A percentile compares a stretch with the other conserved stretches of the same genome.
Evolutionary conservation across 768 basidiomycete genomes (phyloP).

Genomic region (Candolleomyces aberdarensis): DNA sequence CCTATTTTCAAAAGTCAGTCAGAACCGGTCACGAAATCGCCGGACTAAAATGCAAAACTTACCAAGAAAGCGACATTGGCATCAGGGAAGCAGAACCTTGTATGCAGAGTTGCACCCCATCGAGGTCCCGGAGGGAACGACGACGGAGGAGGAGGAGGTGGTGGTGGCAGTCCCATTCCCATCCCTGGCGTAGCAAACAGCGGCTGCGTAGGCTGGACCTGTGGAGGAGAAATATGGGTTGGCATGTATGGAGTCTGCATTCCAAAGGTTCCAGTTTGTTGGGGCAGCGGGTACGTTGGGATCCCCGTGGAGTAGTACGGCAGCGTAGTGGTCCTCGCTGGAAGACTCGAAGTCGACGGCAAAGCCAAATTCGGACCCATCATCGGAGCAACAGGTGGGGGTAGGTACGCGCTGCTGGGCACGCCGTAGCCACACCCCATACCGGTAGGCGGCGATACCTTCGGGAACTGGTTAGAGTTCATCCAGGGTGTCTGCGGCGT

Average conservation of each 20-base stretch:
- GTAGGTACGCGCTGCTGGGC: background rate
- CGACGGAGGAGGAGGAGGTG: background rate
- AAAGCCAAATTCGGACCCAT: background rate
- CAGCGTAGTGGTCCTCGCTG: background rate
- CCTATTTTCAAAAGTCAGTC: slow-evolving; percentile 10
- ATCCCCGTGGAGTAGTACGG: background rate
- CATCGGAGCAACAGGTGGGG: background rate
- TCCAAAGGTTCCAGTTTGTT: background rate
- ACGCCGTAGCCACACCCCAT: background rate
- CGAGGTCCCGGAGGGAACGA: background rate
- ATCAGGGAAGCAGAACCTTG: slow-evolving; percentile 8
- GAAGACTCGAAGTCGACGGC: background rate
- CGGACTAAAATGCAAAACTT: background rate
- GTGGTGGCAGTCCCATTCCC: background rate
- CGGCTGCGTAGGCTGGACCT: background rate
- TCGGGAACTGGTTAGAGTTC: background rate
- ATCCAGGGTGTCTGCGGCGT: too few relatives aligned
- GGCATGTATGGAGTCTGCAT: too few relatives aligned
- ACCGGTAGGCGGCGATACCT: background rate
- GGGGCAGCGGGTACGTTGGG: background rate
- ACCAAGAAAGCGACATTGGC: slow-evolving; percentile 5
- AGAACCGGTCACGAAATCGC: background rate
- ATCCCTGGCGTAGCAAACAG: background rate
- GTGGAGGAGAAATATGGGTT: background rate
- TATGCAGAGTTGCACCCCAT: background rate